These are phyloP conservation scores for Epichloe festucae DNA, from an alignment of 2,329 filamentous ascomycete species.

Conservation along the genomic window DNA sequence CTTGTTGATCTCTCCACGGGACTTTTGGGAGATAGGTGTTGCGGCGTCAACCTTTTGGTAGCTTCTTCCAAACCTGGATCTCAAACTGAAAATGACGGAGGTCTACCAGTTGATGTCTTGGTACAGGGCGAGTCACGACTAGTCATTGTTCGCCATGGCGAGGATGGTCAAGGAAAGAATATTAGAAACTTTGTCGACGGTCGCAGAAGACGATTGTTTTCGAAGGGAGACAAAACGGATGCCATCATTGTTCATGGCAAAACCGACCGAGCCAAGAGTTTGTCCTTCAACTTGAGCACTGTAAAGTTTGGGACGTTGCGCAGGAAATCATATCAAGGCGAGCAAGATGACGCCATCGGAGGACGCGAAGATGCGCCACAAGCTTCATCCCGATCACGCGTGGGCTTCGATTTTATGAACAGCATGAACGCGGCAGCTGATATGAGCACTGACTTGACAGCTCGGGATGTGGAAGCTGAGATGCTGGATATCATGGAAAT, in stretches of 20 bases:
- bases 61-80: slow-evolving; percentile 16
- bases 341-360: slow-evolving; percentile 11
- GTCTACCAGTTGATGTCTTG: slow-evolving; percentile 39
- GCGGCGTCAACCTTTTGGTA: slow-evolving; percentile 34
- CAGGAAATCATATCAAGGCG: slow-evolving; percentile 16
- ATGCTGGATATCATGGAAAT: slow-evolving; percentile 55
- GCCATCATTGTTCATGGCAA: slow-evolving; percentile 44
- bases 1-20: slow-evolving; percentile 39
- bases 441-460: slow-evolving; percentile 32
- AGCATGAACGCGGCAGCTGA: slow-evolving; percentile 41
- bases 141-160: slow-evolving; percentile 40
- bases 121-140: slow-evolving; percentile 43
- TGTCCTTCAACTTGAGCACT: slow-evolving; percentile 39
- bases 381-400: slow-evolving; percentile 17
- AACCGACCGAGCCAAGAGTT: slow-evolving; percentile 22
- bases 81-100: slow-evolving; percentile 17
- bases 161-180: slow-evolving; percentile 32
- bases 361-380: slow-evolving; percentile 13
- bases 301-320: slow-evolving; percentile 26
- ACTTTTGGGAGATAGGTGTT: slow-evolving; percentile 44
- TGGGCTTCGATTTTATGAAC: slow-evolving; percentile 37
- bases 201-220: slow-evolving; percentile 22
- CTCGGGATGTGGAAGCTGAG: slow-evolving; percentile 43
- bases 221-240: slow-evolving; percentile 28
- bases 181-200: slow-evolving; percentile 25